These are phyloP conservation scores for Paxillus ammoniavirescens DNA, from an alignment of 768 basidiomycete genomes.

Conservation along the genomic window DNA sequence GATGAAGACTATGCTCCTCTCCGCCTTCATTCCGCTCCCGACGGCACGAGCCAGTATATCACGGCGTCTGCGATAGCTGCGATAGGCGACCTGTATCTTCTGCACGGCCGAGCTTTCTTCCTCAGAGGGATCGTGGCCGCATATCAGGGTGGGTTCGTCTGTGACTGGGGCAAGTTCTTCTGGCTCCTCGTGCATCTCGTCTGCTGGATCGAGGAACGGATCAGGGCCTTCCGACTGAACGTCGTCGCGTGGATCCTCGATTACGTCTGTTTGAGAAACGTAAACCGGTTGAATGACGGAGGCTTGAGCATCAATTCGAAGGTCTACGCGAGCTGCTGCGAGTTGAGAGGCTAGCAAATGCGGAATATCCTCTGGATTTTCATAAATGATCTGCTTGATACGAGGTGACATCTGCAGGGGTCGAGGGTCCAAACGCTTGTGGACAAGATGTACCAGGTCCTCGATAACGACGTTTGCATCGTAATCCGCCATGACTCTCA, in stretches of 20 bases:
- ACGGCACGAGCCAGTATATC: conserved; percentile 4
- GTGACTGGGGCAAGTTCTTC: conserved; percentile 6
- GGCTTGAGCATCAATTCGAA: conserved; percentile 14
- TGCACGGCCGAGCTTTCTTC: conserved; percentile 26
- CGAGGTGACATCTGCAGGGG: conserved; percentile 4
- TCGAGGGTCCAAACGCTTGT: conserved; percentile 3
- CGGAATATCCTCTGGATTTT: conserved; percentile 29
- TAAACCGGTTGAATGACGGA: conserved; percentile 13
- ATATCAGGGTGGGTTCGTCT: conserved; percentile 15
- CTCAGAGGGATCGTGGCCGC: conserved; percentile 19
- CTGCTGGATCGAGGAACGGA: neutral
- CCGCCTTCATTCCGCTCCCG: conserved; percentile 18
- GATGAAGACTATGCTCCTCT: conserved; percentile 24
- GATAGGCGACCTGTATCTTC: conserved; percentile 21
- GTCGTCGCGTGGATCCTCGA: neutral
- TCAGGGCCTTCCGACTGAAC: neutral
- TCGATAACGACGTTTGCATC: conserved; percentile 11
- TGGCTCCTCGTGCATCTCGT: conserved; percentile 13
- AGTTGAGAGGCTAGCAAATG: conserved; percentile 21
- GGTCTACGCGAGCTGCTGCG: conserved; percentile 11
- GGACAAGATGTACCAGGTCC: conserved; percentile 27
- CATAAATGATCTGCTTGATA: conserved; percentile 33
- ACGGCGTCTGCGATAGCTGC: conserved; percentile 4
- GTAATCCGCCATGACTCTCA: conserved; percentile 14
- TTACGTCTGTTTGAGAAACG: neutral